Conservation (phyloP, 2,329 filamentous ascomycete genomes). For the Aschersonia sp. region DNA sequence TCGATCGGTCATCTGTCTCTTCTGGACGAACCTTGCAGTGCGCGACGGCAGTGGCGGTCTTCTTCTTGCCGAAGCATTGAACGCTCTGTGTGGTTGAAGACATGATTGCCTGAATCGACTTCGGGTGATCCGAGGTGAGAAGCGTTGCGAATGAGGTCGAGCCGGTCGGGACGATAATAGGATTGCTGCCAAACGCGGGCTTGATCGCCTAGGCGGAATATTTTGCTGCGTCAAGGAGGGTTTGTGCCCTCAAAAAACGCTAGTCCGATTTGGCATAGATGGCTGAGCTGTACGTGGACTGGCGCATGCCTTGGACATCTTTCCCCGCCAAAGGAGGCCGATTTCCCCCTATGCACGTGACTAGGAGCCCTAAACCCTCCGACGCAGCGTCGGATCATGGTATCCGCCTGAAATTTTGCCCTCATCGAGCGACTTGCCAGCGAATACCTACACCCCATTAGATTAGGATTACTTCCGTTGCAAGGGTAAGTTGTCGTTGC, state of each 20-base stretch:
- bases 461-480: slow-evolving; percentile 11
- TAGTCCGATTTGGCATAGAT: slow-evolving; percentile 6
- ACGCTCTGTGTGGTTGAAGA: slow-evolving; percentile 64
- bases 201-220: neutral
- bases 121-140: neutral
- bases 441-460: neutral
- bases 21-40: slow-evolving; percentile 71
- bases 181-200: neutral
- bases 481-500: slow-evolving; percentile 19
- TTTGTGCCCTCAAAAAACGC: slow-evolving; percentile 18
- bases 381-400: slow-evolving; percentile 13
- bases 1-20: slow-evolving; percentile 3
- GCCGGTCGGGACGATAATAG: slow-evolving; percentile 3
- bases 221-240: slow-evolving; percentile 9
- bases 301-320: too few species aligned
- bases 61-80: slow-evolving; percentile 99
- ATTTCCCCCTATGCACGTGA: slow-evolving; percentile 12
- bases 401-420: slow-evolving; percentile 20
- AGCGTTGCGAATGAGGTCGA: neutral
- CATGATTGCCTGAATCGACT: slow-evolving; percentile 20
- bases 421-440: slow-evolving; percentile 10
- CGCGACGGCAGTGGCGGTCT: slow-evolving; percentile 78
- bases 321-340: too few species aligned
- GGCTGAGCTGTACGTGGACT: too few species aligned
- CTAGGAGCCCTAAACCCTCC: slow-evolving; percentile 19